Evolutionary conservation across 2,329 filamentous ascomycete species (phyloP).

Genomic region (Ceratocystis colombiana): DNA sequence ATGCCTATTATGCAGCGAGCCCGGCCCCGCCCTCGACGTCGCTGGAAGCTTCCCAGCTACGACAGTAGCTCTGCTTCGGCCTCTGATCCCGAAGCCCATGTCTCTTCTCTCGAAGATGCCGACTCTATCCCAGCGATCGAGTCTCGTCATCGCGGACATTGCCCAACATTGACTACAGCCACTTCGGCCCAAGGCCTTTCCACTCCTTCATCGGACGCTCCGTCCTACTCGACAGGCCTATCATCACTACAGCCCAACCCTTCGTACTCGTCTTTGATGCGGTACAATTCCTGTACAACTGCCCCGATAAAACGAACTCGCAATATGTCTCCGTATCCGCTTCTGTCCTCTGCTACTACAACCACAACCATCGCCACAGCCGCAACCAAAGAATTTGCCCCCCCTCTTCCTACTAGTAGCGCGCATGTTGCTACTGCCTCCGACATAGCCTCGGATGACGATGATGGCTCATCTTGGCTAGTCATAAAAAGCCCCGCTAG

Average conservation of each 20-base stretch:
- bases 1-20: slow-evolving; percentile 20
- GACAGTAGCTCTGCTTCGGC: slow-evolving; percentile 6
- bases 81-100: neutral
- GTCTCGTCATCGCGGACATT: slow-evolving; percentile 3
- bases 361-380: too few species aligned
- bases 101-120: neutral
- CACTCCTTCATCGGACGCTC: slow-evolving; percentile 6
- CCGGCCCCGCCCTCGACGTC: slow-evolving; percentile 15
- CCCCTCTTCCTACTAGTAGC: neutral
- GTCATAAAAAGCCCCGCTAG: neutral
- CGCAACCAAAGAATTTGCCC: too few species aligned
- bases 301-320: slow-evolving; percentile 5
- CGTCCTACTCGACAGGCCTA: slow-evolving; percentile 17
- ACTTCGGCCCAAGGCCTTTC: neutral
- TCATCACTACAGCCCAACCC: slow-evolving; percentile 16
- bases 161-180: neutral
- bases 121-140: neutral
- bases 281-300: slow-evolving; percentile 19
- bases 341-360: neutral
- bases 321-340: slow-evolving; percentile 6
- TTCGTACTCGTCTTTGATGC: slow-evolving; percentile 13
- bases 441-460: neutral
- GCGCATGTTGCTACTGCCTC: neutral
- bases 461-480: neutral
- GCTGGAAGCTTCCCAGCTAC: slow-evolving; percentile 12